Evolutionary conservation across 2,329 filamentous ascomycete species (phyloP).

Genomic region (Biscogniauxia mediterranea): DNA sequence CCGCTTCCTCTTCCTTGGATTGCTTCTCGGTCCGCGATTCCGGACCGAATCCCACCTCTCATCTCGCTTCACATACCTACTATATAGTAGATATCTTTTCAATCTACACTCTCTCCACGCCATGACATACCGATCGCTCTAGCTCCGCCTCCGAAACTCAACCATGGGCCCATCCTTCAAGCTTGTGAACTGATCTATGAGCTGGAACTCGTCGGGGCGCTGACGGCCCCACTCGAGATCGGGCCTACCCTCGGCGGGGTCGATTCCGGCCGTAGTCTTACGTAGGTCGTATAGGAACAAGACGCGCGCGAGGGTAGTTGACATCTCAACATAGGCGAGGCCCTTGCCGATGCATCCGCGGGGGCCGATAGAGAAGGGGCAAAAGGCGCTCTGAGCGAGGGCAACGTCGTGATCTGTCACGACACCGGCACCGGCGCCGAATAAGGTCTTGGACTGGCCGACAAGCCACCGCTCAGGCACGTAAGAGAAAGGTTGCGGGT

Average conservation of each 20-base stretch:
- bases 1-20: too few relatives aligned
- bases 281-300: conserved; percentile 62
- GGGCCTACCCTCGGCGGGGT: conserved; percentile 51
- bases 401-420: conserved; percentile 51
- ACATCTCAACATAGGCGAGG: conserved; percentile 67
- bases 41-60: too few relatives aligned
- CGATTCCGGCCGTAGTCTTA: conserved; percentile 45
- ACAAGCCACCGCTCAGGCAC: conserved; percentile 65
- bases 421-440: conserved; percentile 29
- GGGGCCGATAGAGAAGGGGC: conserved; percentile 69
- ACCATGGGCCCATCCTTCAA: conserved; percentile 69
- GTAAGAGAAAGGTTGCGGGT: conserved; percentile 56
- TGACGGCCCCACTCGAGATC: conserved; percentile 54
- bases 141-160: conserved; percentile 49
- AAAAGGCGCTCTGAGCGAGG: conserved; percentile 66
- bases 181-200: conserved; percentile 71
- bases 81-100: background rate
- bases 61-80: too few relatives aligned
- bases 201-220: conserved; percentile 61
- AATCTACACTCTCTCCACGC: too few relatives aligned
- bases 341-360: conserved; percentile 72
- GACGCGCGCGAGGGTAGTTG: conserved; percentile 58
- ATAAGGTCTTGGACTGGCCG: conserved; percentile 40
- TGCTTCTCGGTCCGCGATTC: too few relatives aligned
- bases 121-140: too few relatives aligned